Base-by-base conservation (phyloP, 140 eudicot species). In the Erigeron philadelphicus region DNA sequence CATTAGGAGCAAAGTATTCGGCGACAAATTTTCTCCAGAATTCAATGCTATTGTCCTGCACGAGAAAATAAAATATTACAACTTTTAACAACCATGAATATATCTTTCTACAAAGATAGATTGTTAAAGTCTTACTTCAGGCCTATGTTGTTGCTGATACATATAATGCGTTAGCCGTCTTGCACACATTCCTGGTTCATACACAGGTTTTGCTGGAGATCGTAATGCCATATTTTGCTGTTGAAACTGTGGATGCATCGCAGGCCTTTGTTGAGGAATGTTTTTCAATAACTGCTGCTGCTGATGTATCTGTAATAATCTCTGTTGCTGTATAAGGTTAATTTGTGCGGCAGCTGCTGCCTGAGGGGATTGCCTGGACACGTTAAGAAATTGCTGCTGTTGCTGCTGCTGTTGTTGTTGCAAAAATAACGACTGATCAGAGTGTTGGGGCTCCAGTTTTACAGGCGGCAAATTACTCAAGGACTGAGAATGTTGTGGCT, bases 121-220 rank as follows among this genome's bases (percentile, higher is more conserved):
- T 65, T 57, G 71, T 62, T 7, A 21, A 65, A 74, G n/a, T 68
- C 94, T 80, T 80, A 94, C 99, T 75, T 90, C 97, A 70, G 99
- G 99, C 79, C 99, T 87, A 59, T 90, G 91, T 79, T 94, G 99
- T 46, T 89, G 99, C 82, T 90, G 97, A 82, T 90, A 83, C 97
- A 94, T 90, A 81, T 94, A 94, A 80, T 89, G 99, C 11, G 99
- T 94, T 70, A 94, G 75, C 80, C 96, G 85, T 21, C 96, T 81
- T 16, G 99, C 99, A 81, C 99, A 94, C 89, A 79, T 87, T 79
- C 99, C 99, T 38, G 97, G 96, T 81, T 94, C 99, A 79, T 94
- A 85, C 47, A 79, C 83, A 1, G 97, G 88, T 68, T 90, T 94
- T 48, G 83, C 96, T 48, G 99, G 84, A 62, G 97, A 80, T 71